Evolutionary conservation across 768 basidiomycete genomes (phyloP), one percentile per base, ranked within the genome.

Genomic region (Podaxis mareebaensis): DNA sequence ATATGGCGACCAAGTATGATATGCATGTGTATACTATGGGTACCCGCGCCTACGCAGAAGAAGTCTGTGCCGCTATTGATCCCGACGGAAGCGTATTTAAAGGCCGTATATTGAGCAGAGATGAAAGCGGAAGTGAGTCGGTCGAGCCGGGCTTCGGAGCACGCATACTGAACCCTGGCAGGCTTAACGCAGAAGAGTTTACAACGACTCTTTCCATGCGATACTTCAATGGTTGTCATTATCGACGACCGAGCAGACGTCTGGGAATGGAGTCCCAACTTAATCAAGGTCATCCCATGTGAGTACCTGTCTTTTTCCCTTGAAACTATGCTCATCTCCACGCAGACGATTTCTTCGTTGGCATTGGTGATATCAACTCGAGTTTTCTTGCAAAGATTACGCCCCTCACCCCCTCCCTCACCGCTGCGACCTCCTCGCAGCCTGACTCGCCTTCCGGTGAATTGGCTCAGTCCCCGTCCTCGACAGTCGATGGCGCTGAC

Each of bases 1-100:
- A 81, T 51, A 84, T 91, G 67, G 83, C 91, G 39, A 77, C 79
- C 55, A 88, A 91, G 71, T 99, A 96, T 75, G 96, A 99, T 77
- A 95, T 99, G 95, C 97, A 99, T 74, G 96, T 99, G 53, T 99
- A 99, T 76, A 99, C 96, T 24, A 99, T 99, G 96, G 97, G 97
- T 60, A 98, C 96, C 26, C 88, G 97, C 51, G 90, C 94, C 51
- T 99, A 99, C 75, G 97, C 97, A 40, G 92, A 95, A 75, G 86
- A 95, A 74, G 96, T 99, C 20, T 97, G 95, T 74, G 85, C 90
- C 53, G 90, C 93, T 28, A 93, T 99, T 71, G 97, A 99, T 78
- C 93, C 96, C 13, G 86, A 90, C 56, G 87, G 88, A 4, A 88
- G 81, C 74, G 80, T 91, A 67, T 99, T 99, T 69, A 91, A 93